Conservation (phyloP, 495 filamentous ascomycete genomes). For the Alectoria sarmentosa region DNA sequence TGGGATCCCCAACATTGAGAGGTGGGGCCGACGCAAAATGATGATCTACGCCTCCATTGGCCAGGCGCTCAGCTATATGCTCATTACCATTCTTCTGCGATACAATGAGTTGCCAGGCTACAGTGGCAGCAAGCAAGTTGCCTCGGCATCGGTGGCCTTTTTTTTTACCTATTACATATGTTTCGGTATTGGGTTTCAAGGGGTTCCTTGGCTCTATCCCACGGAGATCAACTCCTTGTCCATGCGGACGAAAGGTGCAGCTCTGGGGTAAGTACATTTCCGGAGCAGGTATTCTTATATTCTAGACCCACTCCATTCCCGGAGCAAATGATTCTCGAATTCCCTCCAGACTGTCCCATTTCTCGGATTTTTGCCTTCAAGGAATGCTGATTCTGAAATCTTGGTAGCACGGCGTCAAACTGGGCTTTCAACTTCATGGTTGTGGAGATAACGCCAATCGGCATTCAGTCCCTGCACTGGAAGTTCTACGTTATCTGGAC, state of each 20-base stretch:
- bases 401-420: conserved; percentile 52
- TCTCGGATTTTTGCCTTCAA: too few species aligned
- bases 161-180: conserved; percentile 47
- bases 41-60: conserved; percentile 45
- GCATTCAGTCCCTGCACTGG: conserved; percentile 54
- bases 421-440: conserved; percentile 57
- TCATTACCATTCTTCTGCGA: conserved; percentile 49
- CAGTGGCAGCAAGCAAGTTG: conserved; percentile 30
- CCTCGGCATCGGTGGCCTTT: conserved; percentile 43
- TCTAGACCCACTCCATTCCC: too few species aligned
- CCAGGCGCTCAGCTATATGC: conserved; percentile 43
- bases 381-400: too few species aligned
- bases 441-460: conserved; percentile 55
- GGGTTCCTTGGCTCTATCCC: conserved; percentile 56
- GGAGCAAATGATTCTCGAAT: too few species aligned
- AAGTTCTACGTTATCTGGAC: conserved; percentile 60
- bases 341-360: too few species aligned
- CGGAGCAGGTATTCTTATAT: too few species aligned
- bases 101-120: conserved; percentile 35
- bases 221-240: conserved; percentile 55
- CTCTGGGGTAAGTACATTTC: conserved; percentile 32
- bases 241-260: conserved; percentile 52
- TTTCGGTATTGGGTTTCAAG: conserved; percentile 51
- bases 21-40: conserved; percentile 45
- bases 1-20: conserved; percentile 42